Evolutionary conservation across 1,284 basidiomycete genomes (phyloP).

Genomic region (Anthracocystis setariae): DNA sequence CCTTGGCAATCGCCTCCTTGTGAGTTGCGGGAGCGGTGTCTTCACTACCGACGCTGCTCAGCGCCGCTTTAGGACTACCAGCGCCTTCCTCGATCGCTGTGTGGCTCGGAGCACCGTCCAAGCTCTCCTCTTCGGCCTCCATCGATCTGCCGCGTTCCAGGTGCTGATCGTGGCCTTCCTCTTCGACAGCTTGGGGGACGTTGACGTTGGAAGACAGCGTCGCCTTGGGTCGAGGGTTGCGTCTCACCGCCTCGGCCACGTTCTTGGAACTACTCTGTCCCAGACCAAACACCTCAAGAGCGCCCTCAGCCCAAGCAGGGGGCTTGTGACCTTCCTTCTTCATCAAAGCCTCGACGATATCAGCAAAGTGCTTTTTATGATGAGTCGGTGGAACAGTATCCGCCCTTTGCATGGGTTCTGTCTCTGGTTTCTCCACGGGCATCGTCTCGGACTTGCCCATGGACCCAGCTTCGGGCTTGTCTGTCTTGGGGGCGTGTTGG

Average conservation of each 20-base stretch:
- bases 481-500: slow-evolving; percentile 8
- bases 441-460: slow-evolving; percentile 5
- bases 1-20: neutral
- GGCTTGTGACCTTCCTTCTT: slow-evolving; percentile 62
- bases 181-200: slow-evolving; percentile 51
- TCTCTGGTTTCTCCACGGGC: slow-evolving; percentile 15
- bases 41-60: slow-evolving; percentile 21
- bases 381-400: slow-evolving; percentile 8
- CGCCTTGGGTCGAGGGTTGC: slow-evolving; percentile 43
- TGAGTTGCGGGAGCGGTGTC: slow-evolving; percentile 3
- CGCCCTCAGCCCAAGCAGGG: slow-evolving; percentile 60
- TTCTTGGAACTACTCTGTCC: slow-evolving; percentile 58
- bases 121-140: slow-evolving; percentile 28
- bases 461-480: slow-evolving; percentile 6
- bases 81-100: slow-evolving; percentile 31
- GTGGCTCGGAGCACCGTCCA: slow-evolving; percentile 21
- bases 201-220: slow-evolving; percentile 36
- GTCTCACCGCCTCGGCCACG: slow-evolving; percentile 56
- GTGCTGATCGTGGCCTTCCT: slow-evolving; percentile 41
- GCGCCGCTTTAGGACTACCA: slow-evolving; percentile 7
- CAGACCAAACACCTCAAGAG: slow-evolving; percentile 60
- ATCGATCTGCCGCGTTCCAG: slow-evolving; percentile 9
- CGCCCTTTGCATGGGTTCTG: neutral
- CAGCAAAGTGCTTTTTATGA: slow-evolving; percentile 52
- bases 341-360: slow-evolving; percentile 60